Evolutionary conservation across 345 rosid species (phyloP), one percentile per base, ranked within the genome.

Genomic region (Citrus cavaleriei): DNA sequence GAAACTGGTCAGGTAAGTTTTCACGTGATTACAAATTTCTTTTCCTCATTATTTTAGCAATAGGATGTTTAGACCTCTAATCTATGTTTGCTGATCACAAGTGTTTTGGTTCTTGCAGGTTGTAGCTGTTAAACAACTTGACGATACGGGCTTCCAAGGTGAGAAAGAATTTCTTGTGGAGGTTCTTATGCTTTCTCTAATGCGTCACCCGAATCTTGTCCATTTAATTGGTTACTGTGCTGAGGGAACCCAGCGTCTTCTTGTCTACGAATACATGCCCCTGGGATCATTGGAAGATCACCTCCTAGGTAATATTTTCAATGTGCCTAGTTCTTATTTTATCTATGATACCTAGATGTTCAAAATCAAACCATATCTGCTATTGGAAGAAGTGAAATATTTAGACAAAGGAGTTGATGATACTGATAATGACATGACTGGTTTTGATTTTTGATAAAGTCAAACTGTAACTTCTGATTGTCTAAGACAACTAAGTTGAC

Each of bases 131-230:
- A 93, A 93, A 77, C 83, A 85, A 80, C 91, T 91, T 63, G 94
- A 95, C 78, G 69, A 78, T 7, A 75, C 80, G 16, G 90, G 97
- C 66, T 51, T 38, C 51, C 98, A 95, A 91, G 97, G 97, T 54
- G 97, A 95, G 35, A 90, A 86, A 73, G 97, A 95, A 85, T 93
- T 91, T 78, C 89, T 92, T 21, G 95, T 91, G 58, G 97, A 95
- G 86, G 94, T 93, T 78, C 90, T 93, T 63, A 95, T 93, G 97
- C 97, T 95, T 62, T 90, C 95, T 40, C 87, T 84, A 75, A 25
- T 90, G 83, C 86, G 84, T 65, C 97, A 95, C 66, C 88, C 87
- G 63, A 90, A 93, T 83, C 93, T 95, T 21, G 92, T 95, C 76
- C 88, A 37, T 30, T 42, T 95, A 85, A 82, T 90, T 12, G 98